Evolutionary conservation across 78 protist genomes (phyloP).

Genomic region (Tieghemostelium lacteum): DNA sequence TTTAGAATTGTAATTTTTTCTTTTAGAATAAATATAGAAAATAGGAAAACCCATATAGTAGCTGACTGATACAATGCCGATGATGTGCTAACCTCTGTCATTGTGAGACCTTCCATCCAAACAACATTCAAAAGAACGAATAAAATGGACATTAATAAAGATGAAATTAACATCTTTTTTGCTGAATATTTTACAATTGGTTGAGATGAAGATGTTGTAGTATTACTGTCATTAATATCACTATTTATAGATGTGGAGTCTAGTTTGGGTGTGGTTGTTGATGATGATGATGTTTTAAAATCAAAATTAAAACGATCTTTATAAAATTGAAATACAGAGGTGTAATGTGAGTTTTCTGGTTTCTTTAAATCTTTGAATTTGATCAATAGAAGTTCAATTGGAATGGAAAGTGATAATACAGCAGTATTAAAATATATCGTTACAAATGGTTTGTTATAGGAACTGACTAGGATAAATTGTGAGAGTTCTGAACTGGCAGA

Average conservation of each 20-base stretch:
- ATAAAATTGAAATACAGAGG: too few relatives aligned
- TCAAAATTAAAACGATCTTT: too few relatives aligned
- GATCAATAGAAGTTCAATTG: background rate
- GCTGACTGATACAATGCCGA: conserved; percentile 56
- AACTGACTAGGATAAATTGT: background rate
- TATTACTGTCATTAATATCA: too few relatives aligned
- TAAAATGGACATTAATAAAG: conserved; percentile 25
- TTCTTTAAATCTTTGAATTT: background rate
- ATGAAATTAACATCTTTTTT: too few relatives aligned
- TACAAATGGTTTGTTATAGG: too few relatives aligned
- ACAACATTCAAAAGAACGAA: conserved; percentile 30
- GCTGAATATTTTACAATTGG: background rate
- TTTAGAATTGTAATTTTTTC: conserved; percentile 33
- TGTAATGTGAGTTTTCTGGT: too few relatives aligned
- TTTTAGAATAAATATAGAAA: conserved; percentile 50
- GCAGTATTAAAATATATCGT: background rate
- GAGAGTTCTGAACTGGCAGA: background rate
- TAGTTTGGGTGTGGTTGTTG: background rate
- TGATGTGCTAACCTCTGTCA: conserved; percentile 47
- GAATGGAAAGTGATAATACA: background rate
- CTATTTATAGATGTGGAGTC: background rate
- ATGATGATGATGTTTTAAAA: background rate
- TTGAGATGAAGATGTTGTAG: background rate
- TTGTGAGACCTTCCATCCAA: conserved; percentile 39
- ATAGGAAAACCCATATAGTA: conserved; percentile 26